Evolutionary conservation across 495 filamentous ascomycete genomes (phyloP).

Genomic region (Entonaema liquescens): DNA sequence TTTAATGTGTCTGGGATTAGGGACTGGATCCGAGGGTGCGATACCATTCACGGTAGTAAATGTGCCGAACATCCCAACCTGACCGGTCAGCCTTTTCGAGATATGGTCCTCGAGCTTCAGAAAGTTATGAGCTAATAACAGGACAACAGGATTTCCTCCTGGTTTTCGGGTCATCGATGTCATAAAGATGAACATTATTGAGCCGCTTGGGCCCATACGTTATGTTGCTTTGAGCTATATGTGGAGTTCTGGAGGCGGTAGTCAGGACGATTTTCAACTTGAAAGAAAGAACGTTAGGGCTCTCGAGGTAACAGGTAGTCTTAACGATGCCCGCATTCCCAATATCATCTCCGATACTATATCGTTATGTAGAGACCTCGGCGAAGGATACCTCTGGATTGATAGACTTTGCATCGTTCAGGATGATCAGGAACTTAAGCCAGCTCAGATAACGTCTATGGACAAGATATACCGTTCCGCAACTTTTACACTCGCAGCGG

Average conservation of each 20-base stretch:
- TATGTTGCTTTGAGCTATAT: neutral
- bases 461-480: neutral
- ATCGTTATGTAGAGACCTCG: neutral
- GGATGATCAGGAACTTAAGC: neutral
- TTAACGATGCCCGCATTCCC: neutral
- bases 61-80: too few relatives aligned
- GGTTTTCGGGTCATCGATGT: neutral
- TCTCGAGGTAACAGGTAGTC: neutral
- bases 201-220: neutral
- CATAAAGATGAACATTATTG: neutral
- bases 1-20: too few relatives aligned
- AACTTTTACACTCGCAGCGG: too few relatives aligned
- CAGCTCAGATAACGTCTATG: neutral
- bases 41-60: too few relatives aligned
- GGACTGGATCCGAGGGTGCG: too few relatives aligned
- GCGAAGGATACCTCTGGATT: neutral
- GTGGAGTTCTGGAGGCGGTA: neutral
- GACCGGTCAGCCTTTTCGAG: too few relatives aligned
- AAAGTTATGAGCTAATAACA: too few relatives aligned
- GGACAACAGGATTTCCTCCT: too few relatives aligned
- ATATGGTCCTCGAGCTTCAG: too few relatives aligned
- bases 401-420: neutral
- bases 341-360: neutral
- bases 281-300: neutral
- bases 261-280: neutral